phyloP scores from a whole-genome alignment of 176 grass and related monocot genomes.

The Poa annua region DNA sequence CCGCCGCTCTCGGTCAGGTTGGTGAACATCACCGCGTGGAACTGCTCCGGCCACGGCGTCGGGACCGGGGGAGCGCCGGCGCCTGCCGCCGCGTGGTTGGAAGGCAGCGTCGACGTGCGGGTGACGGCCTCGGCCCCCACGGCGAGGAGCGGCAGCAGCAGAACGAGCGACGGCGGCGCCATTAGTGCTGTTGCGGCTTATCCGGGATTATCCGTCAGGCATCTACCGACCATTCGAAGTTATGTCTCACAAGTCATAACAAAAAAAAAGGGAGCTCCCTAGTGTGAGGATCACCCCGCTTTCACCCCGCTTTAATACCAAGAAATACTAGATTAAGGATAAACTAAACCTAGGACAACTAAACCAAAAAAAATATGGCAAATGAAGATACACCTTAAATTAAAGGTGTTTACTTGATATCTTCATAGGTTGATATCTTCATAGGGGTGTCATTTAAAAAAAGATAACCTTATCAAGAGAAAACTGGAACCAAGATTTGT shows the following conservation, averaged over 20 bases:
- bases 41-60: slow-evolving; percentile 73
- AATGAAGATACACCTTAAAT: too few species aligned
- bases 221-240: background rate
- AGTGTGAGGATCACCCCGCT: background rate
- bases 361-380: too few species aligned
- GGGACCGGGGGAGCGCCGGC: background rate
- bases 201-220: background rate
- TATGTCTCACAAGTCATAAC: background rate
- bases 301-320: too few species aligned
- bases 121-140: background rate
- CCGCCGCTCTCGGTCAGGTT: slow-evolving; percentile 63
- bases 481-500: too few species aligned
- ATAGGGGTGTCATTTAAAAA: too few species aligned
- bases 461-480: too few species aligned
- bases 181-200: slow-evolving; percentile 28
- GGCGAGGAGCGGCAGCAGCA: background rate
- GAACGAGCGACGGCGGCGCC: background rate
- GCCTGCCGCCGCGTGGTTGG: background rate
- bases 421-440: too few species aligned
- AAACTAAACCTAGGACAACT: too few species aligned
- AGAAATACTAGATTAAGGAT: too few species aligned
- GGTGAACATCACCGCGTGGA: slow-evolving; percentile 66
- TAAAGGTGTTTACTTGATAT: too few species aligned
- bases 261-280: background rate
- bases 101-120: background rate